These are phyloP conservation scores for Leucocoprinus birnbaumii DNA, from an alignment of 768 basidiomycete genomes.

Conservation along the genomic window DNA sequence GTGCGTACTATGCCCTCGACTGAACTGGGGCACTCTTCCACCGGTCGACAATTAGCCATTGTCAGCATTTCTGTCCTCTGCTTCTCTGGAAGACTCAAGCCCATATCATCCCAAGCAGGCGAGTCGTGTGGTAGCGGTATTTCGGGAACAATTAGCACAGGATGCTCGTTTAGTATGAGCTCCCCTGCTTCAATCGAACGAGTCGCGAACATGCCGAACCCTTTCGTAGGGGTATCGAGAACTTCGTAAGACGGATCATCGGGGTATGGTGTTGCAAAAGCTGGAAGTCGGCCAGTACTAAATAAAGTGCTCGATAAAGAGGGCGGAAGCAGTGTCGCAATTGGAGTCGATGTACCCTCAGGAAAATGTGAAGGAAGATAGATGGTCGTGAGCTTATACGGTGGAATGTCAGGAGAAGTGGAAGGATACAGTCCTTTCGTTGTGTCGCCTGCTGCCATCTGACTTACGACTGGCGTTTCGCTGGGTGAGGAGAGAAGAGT, in stretches of 20 bases:
- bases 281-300: neutral
- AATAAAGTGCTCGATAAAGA: neutral
- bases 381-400: conserved; percentile 10
- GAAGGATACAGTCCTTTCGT: neutral
- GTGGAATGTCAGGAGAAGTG: neutral
- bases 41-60: conserved; percentile 28
- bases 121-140: conserved; percentile 23
- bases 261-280: conserved; percentile 8
- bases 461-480: too few relatives aligned
- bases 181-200: conserved; percentile 28
- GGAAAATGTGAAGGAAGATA: conserved; percentile 4
- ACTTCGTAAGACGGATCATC: conserved; percentile 19
- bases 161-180: conserved; percentile 36
- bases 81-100: conserved; percentile 22
- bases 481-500: too few relatives aligned
- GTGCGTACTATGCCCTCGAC: conserved; percentile 43
- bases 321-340: conserved; percentile 5
- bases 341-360: neutral
- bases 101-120: conserved; percentile 28
- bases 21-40: conserved; percentile 27
- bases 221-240: conserved; percentile 26
- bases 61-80: conserved; percentile 24
- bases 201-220: conserved; percentile 34
- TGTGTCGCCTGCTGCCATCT: too few relatives aligned
- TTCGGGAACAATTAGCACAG: conserved; percentile 35